Base-by-base conservation (phyloP, 306 rosid species). In the Malus orientalis region DNA sequence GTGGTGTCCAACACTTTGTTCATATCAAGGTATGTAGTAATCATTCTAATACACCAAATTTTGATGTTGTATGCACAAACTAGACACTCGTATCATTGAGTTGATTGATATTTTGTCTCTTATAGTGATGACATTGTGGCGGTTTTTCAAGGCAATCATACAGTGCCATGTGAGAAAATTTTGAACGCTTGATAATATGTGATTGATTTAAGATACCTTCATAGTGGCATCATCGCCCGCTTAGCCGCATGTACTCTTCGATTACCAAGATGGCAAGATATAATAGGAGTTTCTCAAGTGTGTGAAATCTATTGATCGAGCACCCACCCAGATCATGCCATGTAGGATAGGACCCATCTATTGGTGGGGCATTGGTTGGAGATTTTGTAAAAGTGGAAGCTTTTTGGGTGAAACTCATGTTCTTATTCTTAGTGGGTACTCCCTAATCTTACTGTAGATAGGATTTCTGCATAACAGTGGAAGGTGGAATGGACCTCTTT, bases 401-500 rank as follows among this genome's bases (percentile, higher is more conserved):
- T 74, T 60, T 74, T 15, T 16, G 19, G 44, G 44, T 59, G 42
- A 25, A 33, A 33, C 19, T 62, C 25, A 74, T 42, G 9, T 23
- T 4, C 54, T 23, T 57, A 45, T 69, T 30, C 22, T 73, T 30
- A 15, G 30, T 36, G 72, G 80, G 29, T 27, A 33, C 49, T 73
- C 38, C 13, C 25, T 30, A 10, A 47, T 75, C 77, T 73, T 20
- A 23, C 20, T 22, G 25, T 59, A 51, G 4, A 32, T 44, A 23
- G 33, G 33, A 30, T 30, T 30, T 90, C 86, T 84, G 76, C 69
- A 65, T 90, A 71, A 47, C 70, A 30, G 87, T 92, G 80, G 88
- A 84, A 54, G 93, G 92, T 10, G 92, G 97, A 87, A 90, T 95
- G 93, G 89, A 92, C 79, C 89, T 63, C 58, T 44, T 77, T 57